These are phyloP conservation scores for Meripilus lineatus DNA, from an alignment of 1,284 basidiomycete species.

Conservation along the genomic window DNA sequence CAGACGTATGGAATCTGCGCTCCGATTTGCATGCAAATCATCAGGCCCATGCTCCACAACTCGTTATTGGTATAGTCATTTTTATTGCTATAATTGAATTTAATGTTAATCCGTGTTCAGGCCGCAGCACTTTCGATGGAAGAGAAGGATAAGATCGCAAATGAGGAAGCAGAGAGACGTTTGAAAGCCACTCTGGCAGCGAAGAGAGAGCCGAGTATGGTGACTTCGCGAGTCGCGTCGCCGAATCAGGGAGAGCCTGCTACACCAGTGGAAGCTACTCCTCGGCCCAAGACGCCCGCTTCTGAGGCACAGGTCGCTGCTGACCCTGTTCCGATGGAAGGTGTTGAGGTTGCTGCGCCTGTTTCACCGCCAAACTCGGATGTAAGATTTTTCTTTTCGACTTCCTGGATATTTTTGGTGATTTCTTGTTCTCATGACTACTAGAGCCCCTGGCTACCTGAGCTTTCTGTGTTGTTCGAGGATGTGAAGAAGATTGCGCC, in stretches of 20 bases:
- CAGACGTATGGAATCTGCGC: constrained; percentile 74
- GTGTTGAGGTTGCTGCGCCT: constrained; percentile 12
- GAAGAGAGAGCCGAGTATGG: constrained; percentile 65
- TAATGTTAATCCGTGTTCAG: constrained; percentile 20
- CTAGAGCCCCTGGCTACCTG: constrained; percentile 78
- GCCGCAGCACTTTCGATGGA: constrained; percentile 52
- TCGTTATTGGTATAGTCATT: constrained; percentile 50
- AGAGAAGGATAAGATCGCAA: constrained; percentile 60
- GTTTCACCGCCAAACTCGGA: constrained; percentile 15
- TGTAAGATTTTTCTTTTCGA: constrained; percentile 10
- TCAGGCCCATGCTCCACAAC: constrained; percentile 74
- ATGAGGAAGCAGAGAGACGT: constrained; percentile 71
- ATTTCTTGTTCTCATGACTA: constrained; percentile 5
- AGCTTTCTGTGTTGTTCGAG: constrained; percentile 64
- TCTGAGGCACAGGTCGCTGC: constrained; percentile 33
- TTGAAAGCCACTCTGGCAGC: constrained; percentile 71
- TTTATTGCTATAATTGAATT: neutral
- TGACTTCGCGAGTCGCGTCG: constrained; percentile 57
- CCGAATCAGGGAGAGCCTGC: constrained; percentile 38
- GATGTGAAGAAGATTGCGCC: constrained; percentile 68
- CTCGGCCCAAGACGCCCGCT: constrained; percentile 28
- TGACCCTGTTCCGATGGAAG: constrained; percentile 47
- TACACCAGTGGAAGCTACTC: constrained; percentile 28
- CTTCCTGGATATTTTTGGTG: neutral
- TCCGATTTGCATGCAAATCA: constrained; percentile 87